These are phyloP conservation scores for Sistotremastrum niveocremeum DNA, from an alignment of 768 basidiomycete genomes.

Conservation along the genomic window DNA sequence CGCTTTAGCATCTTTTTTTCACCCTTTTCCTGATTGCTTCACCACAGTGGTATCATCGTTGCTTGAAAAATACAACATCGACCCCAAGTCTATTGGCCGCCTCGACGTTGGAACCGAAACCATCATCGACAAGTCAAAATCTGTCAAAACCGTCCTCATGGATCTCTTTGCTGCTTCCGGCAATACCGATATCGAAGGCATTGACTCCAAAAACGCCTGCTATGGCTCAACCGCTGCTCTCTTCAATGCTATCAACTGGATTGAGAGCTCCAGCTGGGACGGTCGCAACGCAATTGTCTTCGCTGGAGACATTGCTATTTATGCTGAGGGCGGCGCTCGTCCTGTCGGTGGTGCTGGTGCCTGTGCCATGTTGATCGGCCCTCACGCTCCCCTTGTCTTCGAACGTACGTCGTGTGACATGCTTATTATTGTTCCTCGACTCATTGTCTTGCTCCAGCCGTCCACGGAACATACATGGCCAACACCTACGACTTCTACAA, in stretches of 20 bases:
- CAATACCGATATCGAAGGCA: slow-evolving; percentile 95
- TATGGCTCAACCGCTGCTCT: slow-evolving; percentile 98
- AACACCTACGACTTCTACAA: slow-evolving; percentile 99
- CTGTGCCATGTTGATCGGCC: slow-evolving; percentile 88
- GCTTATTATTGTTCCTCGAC: slow-evolving; percentile 1
- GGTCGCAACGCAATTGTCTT: slow-evolving; percentile 96
- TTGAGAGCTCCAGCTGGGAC: slow-evolving; percentile 93
- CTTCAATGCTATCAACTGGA: slow-evolving; percentile 98
- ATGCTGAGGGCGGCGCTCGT: slow-evolving; percentile 88
- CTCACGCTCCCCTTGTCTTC: slow-evolving; percentile 86
- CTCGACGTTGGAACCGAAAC: slow-evolving; percentile 98
- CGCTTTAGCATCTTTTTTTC: slow-evolving; percentile 3
- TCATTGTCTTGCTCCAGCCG: slow-evolving; percentile 37
- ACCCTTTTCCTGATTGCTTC: background rate
- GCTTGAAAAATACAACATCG: slow-evolving; percentile 87
- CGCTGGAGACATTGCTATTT: slow-evolving; percentile 93
- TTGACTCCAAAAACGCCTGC: slow-evolving; percentile 99
- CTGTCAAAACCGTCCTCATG: slow-evolving; percentile 97
- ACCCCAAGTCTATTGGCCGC: slow-evolving; percentile 92
- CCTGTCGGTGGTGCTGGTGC: slow-evolving; percentile 97
- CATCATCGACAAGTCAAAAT: slow-evolving; percentile 98
- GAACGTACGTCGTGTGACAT: slow-evolving; percentile 57
- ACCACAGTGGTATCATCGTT: slow-evolving; percentile 71
- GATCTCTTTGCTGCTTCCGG: slow-evolving; percentile 88
- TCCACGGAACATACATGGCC: slow-evolving; percentile 94